Base-by-base conservation (phyloP, 805 yeast species). In the Candida boleticola region DNA sequence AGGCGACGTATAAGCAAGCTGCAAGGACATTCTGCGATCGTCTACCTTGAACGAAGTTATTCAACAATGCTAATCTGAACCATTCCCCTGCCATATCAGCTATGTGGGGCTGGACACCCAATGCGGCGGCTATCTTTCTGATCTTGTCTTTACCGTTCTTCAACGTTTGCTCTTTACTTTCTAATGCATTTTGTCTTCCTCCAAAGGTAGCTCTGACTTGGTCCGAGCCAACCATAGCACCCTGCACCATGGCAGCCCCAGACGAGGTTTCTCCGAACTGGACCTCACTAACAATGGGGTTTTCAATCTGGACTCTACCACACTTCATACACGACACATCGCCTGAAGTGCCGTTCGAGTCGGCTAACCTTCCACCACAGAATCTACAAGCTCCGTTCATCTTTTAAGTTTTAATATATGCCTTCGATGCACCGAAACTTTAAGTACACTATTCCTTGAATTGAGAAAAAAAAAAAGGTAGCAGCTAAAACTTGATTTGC, bases 191-290 rank as follows among this genome's bases (percentile, higher is more conserved):
- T 21, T 84, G 88, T 31, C 87, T 77, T 34, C 89, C 86, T 44
- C 72, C 68, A 49, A 79, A 79, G 7, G 77, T 68, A 0, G 88
- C 93, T 60, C 87, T 77, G 1, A 82, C 65, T 64, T 90, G 97
- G 54, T 88, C 97, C 0, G 89, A 85, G 34, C 89, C 88, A 27
- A 93, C 84, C 73, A 88, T 90, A 37, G 95, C 80, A 57, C 99
- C 99, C 51, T 92, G 96, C 1, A 93, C 96, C 39, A 86, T 80
- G 27, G 99, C 97, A 11, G 96, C 97, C 52, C 99, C 99, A 20
- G 84, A 76, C 16, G 95, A 76, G 2, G 90, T 76, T 57, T 95
- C 99, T 34, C 95, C 93, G 66, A 90, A 93, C 10, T 93, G 86
- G 41, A 95, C 93, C 59, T 93, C 99, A 5, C 95, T 82, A 9